Base-by-base conservation (phyloP, 306 rosid genomes). In the Cyclanthera cordifolia region DNA sequence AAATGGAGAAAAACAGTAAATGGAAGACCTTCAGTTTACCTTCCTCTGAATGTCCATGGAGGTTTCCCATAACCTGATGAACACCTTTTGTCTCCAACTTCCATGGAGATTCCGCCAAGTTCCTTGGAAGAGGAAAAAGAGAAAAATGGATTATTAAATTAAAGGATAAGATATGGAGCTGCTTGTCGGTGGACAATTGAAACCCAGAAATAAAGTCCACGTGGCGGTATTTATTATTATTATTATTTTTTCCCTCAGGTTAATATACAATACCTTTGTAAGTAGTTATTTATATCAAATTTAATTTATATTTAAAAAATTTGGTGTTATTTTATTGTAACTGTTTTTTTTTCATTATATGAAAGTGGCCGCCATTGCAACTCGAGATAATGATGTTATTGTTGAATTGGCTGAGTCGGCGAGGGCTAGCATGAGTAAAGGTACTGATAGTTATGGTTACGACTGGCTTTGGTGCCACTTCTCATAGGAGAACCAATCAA, bases 1-100 rank as follows among this genome's bases (percentile, higher is more conserved):
- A 9, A 53, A 27, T 45, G 58, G 28, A 9, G 9, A 20, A 54
- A 53, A 15, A 32, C 37, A 32, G 37, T 32, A 32, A 32, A 32
- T 6, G 5, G 37, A 6, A 6, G 37, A 3, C 4, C 37, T 32
- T 3, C 3, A 32, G 3, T n/a, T 13, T 74, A 64, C 98, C 94
- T 89, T 83, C 98, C 96, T 70, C 53, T 83, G 59, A 93, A 93
- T 69, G 75, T 70, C 98, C 96, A 93, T 15, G 98, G 98, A 72
- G 98, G 91, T 73, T 77, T 88, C 14, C 89, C 88, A 73, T 84
- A 93, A 48, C 90, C 88, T 8, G 77, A 72, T 56, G 90, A 84
- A 80, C 78, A 20, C 65, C 80, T 78, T 27, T 48, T 61, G 64
- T 83, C 80, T 54, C 77, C 74, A 70, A 15, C 59, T 41, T 75